phyloP scores from a whole-genome alignment of 1,284 basidiomycete genomes.

The Phylloporus gajari region DNA sequence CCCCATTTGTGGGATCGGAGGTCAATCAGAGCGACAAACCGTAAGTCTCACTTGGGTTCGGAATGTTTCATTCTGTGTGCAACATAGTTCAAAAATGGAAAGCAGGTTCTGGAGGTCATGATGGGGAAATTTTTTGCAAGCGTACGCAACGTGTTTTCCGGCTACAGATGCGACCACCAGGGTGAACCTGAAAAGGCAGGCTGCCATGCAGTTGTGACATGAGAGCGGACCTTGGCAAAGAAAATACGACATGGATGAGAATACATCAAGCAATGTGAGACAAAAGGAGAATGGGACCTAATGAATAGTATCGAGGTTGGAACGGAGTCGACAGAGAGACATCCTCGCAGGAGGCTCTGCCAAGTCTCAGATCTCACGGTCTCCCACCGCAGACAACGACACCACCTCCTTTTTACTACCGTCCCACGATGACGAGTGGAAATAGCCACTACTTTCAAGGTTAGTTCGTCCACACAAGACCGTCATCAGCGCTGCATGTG shows the following conservation, averaged over 20 bases:
- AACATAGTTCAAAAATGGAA: neutral
- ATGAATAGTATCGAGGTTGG: too few species aligned
- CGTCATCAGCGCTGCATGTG: slow-evolving; percentile 16
- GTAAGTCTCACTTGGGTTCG: neutral
- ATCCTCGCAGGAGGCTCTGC: too few species aligned
- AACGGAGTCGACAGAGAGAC: too few species aligned
- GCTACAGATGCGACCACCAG: neutral
- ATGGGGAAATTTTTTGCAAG: neutral
- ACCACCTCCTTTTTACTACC: neutral
- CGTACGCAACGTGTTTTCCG: neutral
- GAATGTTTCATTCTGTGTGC: neutral
- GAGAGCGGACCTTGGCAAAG: neutral
- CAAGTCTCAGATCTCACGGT: too few species aligned
- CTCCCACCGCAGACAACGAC: too few species aligned
- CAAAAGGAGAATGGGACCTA: too few species aligned
- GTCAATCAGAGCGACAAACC: neutral
- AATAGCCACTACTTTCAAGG: slow-evolving; percentile 12
- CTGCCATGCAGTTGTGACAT: neutral
- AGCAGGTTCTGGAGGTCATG: neutral
- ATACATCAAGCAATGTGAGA: too few species aligned
- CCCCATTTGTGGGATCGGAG: neutral
- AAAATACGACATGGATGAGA: neutral
- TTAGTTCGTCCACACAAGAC: neutral
- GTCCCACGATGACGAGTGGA: slow-evolving; percentile 40
- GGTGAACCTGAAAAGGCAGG: neutral